These are phyloP conservation scores for Talaromyces atroroseus DNA, from an alignment of 2,329 filamentous ascomycete genomes.

Conservation along the genomic window DNA sequence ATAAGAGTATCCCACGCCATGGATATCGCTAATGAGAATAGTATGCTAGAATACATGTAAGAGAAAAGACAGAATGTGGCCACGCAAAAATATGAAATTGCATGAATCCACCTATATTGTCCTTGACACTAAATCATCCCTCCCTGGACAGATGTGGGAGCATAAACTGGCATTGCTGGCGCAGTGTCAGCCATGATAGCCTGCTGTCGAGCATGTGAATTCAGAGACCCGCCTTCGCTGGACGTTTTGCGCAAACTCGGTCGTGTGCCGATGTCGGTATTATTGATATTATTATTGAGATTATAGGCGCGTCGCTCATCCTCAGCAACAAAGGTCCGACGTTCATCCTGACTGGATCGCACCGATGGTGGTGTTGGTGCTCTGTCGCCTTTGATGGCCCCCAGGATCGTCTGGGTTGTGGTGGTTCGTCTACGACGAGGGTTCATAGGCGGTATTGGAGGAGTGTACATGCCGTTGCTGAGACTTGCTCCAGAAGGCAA, in stretches of 20 bases:
- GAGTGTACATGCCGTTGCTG: constrained; percentile 47
- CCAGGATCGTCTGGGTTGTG: constrained; percentile 38
- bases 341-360: constrained; percentile 26
- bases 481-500: constrained; percentile 52
- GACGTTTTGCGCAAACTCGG: constrained; percentile 44
- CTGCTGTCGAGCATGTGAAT: constrained; percentile 41
- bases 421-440: constrained; percentile 51
- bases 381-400: constrained; percentile 34
- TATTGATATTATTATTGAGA: constrained; percentile 5
- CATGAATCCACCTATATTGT: neutral
- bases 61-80: neutral
- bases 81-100: neutral
- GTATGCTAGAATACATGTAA: neutral
- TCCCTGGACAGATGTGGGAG: constrained; percentile 25
- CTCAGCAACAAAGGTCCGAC: constrained; percentile 35
- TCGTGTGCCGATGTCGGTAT: constrained; percentile 22
- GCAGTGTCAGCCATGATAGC: constrained; percentile 23
- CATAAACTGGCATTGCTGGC: constrained; percentile 24
- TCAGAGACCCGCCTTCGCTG: constrained; percentile 47
- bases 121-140: constrained; percentile 32
- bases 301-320: constrained; percentile 37
- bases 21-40: constrained; percentile 12
- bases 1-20: constrained; percentile 5
- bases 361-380: constrained; percentile 18
- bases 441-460: constrained; percentile 56